Base-by-base conservation (phyloP, 441 rosid species). In the Pelargonium cotyledonis region DNA sequence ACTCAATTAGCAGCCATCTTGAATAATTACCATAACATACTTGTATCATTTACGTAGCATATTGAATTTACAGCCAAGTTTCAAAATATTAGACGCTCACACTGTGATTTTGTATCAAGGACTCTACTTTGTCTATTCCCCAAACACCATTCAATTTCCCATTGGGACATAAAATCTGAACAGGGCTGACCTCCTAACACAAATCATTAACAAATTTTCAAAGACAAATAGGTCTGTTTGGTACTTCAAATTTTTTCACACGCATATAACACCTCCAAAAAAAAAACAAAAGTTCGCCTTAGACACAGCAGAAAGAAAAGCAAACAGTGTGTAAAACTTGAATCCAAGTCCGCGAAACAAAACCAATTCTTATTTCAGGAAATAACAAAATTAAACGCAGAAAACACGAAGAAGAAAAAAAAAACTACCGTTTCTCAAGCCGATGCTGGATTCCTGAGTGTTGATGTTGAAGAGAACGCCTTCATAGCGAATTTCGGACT, bases 401-500 rank as follows among this genome's bases (percentile, higher is more conserved):
- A 6, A 19, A 58, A 6, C 9, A 31, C 11, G 23, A 29, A n/a
- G n/a, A 66, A 55, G 15, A 3, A 35, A 5, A 41, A 8, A 35
- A 15, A 16, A 4, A 6, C 9, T 58, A 82, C 85, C 85, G 15
- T 82, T 75, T 69, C 65, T 65, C 12, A 82, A 76, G 19, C 78
- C 85, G 65, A 79, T 77, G 65, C 76, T 76, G 76, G 80, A 80
- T 38, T 80, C 80, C 11, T 74, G 74, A 41, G 81, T 72, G 75
- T 74, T 70, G 76, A 80, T 74, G 63, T 74, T 74, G 70, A 71
- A 82, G 62, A 82, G 76, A 60, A 80, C 69, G 35, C 84, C 84
- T 49, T 78, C 80, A 63, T 82, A 82, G 15, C 82, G 75, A 71
- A 82, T 82, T 74, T 80, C 82, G 63, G 72, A 71, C 82, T 80